Base-by-base conservation (phyloP, 202 grass and related monocot species). In the Zoysia matrella region DNA sequence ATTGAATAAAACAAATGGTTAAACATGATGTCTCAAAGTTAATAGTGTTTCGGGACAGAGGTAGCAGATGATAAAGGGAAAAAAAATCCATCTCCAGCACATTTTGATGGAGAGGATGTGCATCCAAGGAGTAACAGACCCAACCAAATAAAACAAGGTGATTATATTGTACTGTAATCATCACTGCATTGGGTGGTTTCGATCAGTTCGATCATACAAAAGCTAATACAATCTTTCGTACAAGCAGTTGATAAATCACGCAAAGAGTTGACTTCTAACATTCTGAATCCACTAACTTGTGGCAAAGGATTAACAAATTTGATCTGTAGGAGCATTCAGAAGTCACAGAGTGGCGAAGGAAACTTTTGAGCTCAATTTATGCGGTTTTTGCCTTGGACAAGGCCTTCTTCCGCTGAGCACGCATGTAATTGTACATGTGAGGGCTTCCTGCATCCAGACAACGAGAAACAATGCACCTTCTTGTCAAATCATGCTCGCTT, bases 341-440 rank as follows among this genome's bases (percentile, higher is more conserved):
- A 55, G 53, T 15, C 56, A 58, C 56, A 16, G 7, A 60, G 6
- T 22, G 6, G 18, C 55, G 4, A 16, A 58, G 55, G 55, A 40
- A 62, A 4, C 60, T 63, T 30, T 40, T 40, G 22, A 63, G 60
- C 60, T 36, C 3, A 3, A 9, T 1, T 63, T 39, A 63, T 1
- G 60, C 60, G 2, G 22, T 4, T 63, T 63, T 63, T 4, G 60
- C 60, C 60, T 63, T 63, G 60, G 60, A 39, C 60, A 63, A 63
- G 22, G 60, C 60, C 30, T 63, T 63, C 60, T 63, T 63, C 60
- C 60, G 22, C 2, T 63, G 60, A 9, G 30, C 30, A 40, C 8
- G 22, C 60, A 63, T 63, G 60, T 63, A 63, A 11, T 39, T 63
- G 22, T 63, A 63, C 60, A 63, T 63, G 60, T 63, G 60, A 10